Evolutionary conservation across 2,329 filamentous ascomycete genomes (phyloP), one percentile per base, ranked within the genome.

Genomic region (Botryotinia convoluta): DNA sequence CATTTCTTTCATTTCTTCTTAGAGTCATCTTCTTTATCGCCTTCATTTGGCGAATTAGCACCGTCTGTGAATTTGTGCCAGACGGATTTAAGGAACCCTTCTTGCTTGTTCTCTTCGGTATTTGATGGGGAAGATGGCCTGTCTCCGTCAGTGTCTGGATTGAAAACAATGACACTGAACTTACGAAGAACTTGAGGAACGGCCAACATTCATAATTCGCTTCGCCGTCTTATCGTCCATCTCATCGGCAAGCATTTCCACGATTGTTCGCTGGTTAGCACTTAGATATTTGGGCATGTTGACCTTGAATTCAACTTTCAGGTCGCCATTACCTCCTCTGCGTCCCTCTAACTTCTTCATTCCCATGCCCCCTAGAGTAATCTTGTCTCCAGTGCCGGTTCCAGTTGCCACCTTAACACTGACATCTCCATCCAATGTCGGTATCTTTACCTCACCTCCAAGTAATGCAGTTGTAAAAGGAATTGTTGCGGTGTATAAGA

Each of bases 181-280:
- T 85, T 84, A 90, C 88, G 83, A 82, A 71, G 81, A 79, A 76
- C 81, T 86, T 88, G 83, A 82, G 68, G 81, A 78, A 76, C 82
- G 86, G 73, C 86, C 85, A 79, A 97, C 85, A 80, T 97, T 95
- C 94, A 99, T 98, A 73, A 97, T 89, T 63, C 96, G 88, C 85
- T 93, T 96, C 48, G 96, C 96, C 42, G 89, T 93, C 85, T 95
- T 94, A 83, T 99, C 96, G 57, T 89, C 91, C 90, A 99, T 92
- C 85, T 99, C 96, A 79, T 99, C 95, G 10, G 96, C 96, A 76
- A 99, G 89, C 89, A 98, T 95, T 85, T 99, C 96, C 62, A 97
- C 84, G 74, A 99, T 92, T 0, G 93, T 97, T 71, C 96, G 89
- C 85, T 99, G 95, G 84, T 97, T 98, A 63, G 92, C 89, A 72